Conservation (phyloP, 495 filamentous ascomycete genomes). For the Penicillium herquei region DNA sequence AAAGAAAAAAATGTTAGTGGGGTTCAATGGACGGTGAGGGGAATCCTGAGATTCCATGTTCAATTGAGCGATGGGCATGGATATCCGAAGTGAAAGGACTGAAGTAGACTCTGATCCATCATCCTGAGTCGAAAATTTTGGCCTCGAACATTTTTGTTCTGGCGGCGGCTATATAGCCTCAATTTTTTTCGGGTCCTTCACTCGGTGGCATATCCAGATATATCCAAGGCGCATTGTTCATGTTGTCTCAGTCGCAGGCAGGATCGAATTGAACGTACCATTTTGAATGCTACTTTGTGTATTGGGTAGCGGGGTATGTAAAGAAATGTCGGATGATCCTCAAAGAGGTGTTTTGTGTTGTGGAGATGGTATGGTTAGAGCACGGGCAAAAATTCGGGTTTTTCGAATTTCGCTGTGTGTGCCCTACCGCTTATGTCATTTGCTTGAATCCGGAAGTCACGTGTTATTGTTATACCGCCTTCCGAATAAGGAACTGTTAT, state of each 20-base stretch:
- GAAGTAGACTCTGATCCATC: not conserved
- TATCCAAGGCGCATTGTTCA: slow-evolving; percentile 3
- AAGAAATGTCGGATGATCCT: slow-evolving; percentile 60
- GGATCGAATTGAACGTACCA: slow-evolving; percentile 30
- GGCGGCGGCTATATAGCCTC: no score
- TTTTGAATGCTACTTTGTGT: slow-evolving; percentile 36
- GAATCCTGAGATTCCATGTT: not conserved
- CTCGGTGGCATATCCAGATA: slow-evolving; percentile 10
- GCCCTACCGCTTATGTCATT: slow-evolving; percentile 40
- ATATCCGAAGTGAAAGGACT: not conserved
- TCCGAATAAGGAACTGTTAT: not conserved
- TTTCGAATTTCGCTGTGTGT: slow-evolving; percentile 37
- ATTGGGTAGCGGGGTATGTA: slow-evolving; percentile 24
- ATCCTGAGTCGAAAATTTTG: no score
- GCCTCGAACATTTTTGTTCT: no score
- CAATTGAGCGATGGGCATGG: not conserved
- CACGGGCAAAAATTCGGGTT: slow-evolving; percentile 27
- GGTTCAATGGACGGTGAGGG: not conserved
- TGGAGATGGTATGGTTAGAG: slow-evolving; percentile 22
- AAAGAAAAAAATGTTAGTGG: slow-evolving; percentile 12
- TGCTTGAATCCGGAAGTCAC: not conserved
- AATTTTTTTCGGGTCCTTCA: no score
- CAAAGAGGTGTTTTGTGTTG: slow-evolving; percentile 52
- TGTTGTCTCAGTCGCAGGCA: slow-evolving; percentile 2
- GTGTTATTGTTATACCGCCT: not conserved